Conservation (phyloP, 805 yeast species). For the Limtongia smithiae region DNA sequence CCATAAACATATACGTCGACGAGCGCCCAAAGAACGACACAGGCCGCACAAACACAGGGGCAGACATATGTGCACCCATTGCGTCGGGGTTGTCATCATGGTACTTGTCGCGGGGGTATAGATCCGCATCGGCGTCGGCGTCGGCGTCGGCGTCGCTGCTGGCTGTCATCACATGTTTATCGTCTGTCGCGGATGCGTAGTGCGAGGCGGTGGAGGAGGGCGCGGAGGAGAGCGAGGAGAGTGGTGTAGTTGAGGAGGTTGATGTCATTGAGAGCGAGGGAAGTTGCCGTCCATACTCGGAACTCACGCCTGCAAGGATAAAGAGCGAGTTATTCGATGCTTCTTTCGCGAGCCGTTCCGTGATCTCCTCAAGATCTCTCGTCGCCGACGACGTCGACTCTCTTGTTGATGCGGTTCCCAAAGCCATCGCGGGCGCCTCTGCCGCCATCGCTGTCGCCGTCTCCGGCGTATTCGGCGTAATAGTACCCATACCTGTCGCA, state of each 20-base stretch:
- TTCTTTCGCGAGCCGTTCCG: no score
- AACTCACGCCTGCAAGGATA: no score
- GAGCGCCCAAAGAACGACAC: not conserved
- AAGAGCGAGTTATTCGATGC: no score
- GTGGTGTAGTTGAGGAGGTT: no score
- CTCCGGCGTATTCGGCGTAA: no score
- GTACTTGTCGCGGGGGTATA: no score
- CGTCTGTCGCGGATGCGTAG: not conserved
- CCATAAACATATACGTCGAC: not conserved
- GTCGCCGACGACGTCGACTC: no score
- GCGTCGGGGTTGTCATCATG: not conserved
- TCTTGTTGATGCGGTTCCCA: no score
- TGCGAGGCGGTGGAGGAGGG: not conserved
- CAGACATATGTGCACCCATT: not conserved
- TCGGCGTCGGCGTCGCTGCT: not conserved
- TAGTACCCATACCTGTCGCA: no score
- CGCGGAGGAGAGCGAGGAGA: not conserved
- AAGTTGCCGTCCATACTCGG: not conserved
- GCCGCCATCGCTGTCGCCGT: no score
- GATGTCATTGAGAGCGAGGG: not conserved
- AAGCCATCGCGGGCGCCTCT: no score
- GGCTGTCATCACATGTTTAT: not conserved
- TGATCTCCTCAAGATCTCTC: no score
- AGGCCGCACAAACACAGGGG: not conserved
- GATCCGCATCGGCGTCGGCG: not conserved